Percentiles rank a stretch among this genome's conserved stretches.
Evolutionary conservation across 495 filamentous ascomycete genomes (phyloP).

Genomic region (Clohesyomyces aquaticus): DNA sequence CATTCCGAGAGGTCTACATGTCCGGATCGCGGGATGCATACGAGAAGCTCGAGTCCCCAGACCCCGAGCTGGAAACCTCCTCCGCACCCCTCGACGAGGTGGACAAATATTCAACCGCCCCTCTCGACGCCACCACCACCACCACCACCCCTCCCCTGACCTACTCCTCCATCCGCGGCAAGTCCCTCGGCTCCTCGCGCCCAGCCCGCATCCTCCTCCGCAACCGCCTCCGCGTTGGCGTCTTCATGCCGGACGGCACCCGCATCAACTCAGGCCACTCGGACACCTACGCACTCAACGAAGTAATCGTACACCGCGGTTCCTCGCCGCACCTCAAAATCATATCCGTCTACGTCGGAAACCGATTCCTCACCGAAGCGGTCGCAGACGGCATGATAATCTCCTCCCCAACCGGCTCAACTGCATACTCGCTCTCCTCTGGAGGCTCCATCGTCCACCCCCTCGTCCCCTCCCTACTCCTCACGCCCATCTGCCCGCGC

Average conservation of each 20-base stretch:
- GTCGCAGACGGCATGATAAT: conserved; percentile 95
- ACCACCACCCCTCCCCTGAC: too few relatives aligned
- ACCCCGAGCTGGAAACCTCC: conserved; percentile 9
- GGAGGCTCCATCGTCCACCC: conserved; percentile 97
- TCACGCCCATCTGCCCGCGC: conserved; percentile 93
- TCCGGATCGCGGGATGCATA: conserved; percentile 68
- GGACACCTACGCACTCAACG: conserved; percentile 89
- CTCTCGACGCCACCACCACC: conserved; percentile 24
- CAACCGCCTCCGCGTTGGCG: conserved; percentile 75
- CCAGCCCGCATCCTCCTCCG: conserved; percentile 80
- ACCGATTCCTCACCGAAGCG: conserved; percentile 84
- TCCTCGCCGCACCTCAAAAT: conserved; percentile 86
- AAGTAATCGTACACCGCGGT: conserved; percentile 90
- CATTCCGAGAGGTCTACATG: conserved; percentile 92
- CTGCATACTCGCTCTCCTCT: conserved; percentile 88
- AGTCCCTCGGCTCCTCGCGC: conserved; percentile 75
- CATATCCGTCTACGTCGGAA: conserved; percentile 83
- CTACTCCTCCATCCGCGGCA: conserved; percentile 77
- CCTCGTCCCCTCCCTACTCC: conserved; percentile 78
- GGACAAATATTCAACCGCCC: too few relatives aligned
- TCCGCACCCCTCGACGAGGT: too few relatives aligned
- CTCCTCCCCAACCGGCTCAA: conserved; percentile 90
- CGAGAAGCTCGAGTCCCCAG: conserved; percentile 28
- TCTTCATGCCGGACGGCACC: conserved; percentile 37
- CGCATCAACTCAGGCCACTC: conserved; percentile 39